Evolutionary conservation across 1,284 basidiomycete genomes (phyloP).

Genomic region (Trametes sp.): DNA sequence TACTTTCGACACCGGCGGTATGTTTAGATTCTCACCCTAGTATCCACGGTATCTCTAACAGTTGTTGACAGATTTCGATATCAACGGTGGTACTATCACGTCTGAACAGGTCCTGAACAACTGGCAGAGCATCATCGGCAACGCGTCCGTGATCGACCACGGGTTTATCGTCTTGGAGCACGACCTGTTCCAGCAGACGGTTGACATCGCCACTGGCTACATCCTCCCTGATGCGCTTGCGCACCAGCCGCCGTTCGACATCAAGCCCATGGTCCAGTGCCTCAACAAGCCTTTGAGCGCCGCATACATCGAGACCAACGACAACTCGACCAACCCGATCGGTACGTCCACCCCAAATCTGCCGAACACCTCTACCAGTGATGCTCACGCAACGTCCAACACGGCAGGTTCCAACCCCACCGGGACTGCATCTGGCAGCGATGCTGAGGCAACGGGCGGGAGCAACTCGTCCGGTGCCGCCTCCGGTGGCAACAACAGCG

Average conservation of each 20-base stretch:
- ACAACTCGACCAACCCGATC: slow-evolving; percentile 63
- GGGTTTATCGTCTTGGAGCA: slow-evolving; percentile 83
- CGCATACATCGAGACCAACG: slow-evolving; percentile 75
- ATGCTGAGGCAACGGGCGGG: slow-evolving; percentile 11
- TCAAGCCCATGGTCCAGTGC: slow-evolving; percentile 74
- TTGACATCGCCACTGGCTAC: slow-evolving; percentile 76
- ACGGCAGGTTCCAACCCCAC: slow-evolving; percentile 5
- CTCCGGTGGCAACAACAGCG: slow-evolving; percentile 21
- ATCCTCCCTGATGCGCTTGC: slow-evolving; percentile 73
- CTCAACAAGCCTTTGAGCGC: slow-evolving; percentile 61
- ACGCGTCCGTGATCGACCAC: slow-evolving; percentile 53
- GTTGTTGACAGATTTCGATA: slow-evolving; percentile 70
- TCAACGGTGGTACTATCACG: slow-evolving; percentile 68
- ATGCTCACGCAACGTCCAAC: not conserved
- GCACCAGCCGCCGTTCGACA: slow-evolving; percentile 64
- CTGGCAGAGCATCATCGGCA: slow-evolving; percentile 69
- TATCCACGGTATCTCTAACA: not conserved
- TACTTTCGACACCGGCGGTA: slow-evolving; percentile 73
- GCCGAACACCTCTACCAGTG: not conserved
- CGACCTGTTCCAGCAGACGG: slow-evolving; percentile 73
- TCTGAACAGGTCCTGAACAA: slow-evolving; percentile 66
- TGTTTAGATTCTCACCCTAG: slow-evolving; percentile 26
- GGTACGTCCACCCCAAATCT: slow-evolving; percentile 8
- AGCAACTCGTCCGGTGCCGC: slow-evolving; percentile 22
- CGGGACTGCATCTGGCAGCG: slow-evolving; percentile 1